Conservation (phyloP, 495 filamentous ascomycete species). For the Poronia punctata region DNA sequence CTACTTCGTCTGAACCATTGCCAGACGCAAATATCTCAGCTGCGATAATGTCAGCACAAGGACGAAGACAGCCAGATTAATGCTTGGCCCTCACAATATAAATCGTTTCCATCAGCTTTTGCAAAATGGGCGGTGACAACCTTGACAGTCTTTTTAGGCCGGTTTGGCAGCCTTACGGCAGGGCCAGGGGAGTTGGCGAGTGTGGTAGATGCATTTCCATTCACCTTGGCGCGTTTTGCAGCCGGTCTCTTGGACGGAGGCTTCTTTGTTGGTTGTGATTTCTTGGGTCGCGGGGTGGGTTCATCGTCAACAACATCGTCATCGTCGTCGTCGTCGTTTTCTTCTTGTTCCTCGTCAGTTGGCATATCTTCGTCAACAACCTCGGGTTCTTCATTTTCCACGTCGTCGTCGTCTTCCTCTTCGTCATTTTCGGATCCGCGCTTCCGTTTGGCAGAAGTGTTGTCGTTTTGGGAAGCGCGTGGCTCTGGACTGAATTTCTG, state of each 20-base stretch:
- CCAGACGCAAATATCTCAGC: slow-evolving; percentile 76
- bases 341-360: slow-evolving; percentile 37
- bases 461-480: slow-evolving; percentile 22
- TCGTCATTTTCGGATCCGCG: slow-evolving; percentile 43
- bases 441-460: slow-evolving; percentile 45
- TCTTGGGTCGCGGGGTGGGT: slow-evolving; percentile 20
- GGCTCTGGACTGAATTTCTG: slow-evolving; percentile 53
- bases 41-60: slow-evolving; percentile 32
- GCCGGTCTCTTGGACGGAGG: slow-evolving; percentile 49
- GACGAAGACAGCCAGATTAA: neutral
- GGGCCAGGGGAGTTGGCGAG: slow-evolving; percentile 20
- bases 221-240: slow-evolving; percentile 68
- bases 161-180: slow-evolving; percentile 48
- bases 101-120: slow-evolving; percentile 53
- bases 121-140: slow-evolving; percentile 43
- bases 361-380: slow-evolving; percentile 39
- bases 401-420: slow-evolving; percentile 40
- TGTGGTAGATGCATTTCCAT: slow-evolving; percentile 47
- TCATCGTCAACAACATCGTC: slow-evolving; percentile 32
- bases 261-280: slow-evolving; percentile 26
- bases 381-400: slow-evolving; percentile 50
- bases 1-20: slow-evolving; percentile 63
- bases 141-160: slow-evolving; percentile 53
- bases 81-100: slow-evolving; percentile 59
- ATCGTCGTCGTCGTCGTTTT: slow-evolving; percentile 31